Evolutionary conservation across 2,329 filamentous ascomycete species (phyloP), one percentile per base, ranked within the genome.

Genomic region (Phyllachora maydis): DNA sequence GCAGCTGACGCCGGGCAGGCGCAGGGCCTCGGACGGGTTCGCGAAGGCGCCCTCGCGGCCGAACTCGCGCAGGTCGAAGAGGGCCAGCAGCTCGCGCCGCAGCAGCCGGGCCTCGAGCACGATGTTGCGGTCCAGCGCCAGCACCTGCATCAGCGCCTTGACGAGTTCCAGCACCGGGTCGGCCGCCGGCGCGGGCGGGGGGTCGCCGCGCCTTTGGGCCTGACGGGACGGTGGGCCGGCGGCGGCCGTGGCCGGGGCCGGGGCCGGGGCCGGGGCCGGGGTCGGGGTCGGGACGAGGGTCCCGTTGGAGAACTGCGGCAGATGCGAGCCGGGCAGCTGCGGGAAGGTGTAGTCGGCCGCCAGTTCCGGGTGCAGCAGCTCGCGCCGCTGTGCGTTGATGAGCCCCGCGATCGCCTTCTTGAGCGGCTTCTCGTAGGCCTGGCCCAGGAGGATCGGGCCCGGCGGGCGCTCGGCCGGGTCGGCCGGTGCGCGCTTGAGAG

Each of bases 21-120:
- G 65, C 4, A 95, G 60, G 21, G 61, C 71, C 26, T 75, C 69
- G 24, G 69, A 77, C 0, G 88, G 85, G 42, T 95, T 95, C 29
- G 65, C 57, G 45, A 95, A 98, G 3, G 70, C 63, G n/a, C 76
- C 85, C 26, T 85, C 79, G 25, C 72, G 63, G 44, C 73, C 77
- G 53, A 98, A 98, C 47, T 98, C 88, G 36, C 82, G 76, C 25
- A 98, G 71, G 27, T 98, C 88, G 45, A 98, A 93, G 24, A 95
- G 60, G 7, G 72, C 64, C 0, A 98, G 65, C 0, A 98, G 58
- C 29, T 95, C 85, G 36, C 90, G 90, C 25, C 90, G 71, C 1
- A 98, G 59, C 2, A 91, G 56, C 5, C 88, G 71, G 3, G 81
- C 82, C 47, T 95, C 85, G 22, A 91, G 66, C 0, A 71, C 74